These are phyloP conservation scores for Chlorella sp. DNA, from an alignment of 139 green algal species.

Conservation along the genomic window DNA sequence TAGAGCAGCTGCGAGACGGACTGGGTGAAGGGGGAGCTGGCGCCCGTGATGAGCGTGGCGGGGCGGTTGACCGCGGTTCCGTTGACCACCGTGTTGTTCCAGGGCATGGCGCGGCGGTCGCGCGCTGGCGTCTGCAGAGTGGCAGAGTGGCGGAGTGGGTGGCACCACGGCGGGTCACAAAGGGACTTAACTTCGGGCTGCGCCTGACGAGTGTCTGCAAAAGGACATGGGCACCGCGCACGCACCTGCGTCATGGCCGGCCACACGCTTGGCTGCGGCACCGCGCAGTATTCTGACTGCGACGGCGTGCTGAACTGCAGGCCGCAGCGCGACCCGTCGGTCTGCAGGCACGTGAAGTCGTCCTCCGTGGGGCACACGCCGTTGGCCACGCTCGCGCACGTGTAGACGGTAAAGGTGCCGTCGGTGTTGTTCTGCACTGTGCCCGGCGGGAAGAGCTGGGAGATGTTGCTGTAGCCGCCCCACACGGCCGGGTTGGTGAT, in stretches of 20 bases:
- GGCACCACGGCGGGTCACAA: background rate
- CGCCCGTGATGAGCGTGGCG: background rate
- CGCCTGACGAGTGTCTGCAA: background rate
- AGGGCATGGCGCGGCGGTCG: background rate
- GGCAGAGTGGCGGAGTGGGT: background rate
- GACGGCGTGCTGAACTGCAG: background rate
- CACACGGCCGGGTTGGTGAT: background rate
- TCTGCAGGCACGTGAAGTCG: background rate
- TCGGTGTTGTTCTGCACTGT: background rate
- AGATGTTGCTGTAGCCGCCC: background rate
- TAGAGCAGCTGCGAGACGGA: background rate
- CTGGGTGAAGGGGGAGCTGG: background rate
- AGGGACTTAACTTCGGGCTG: background rate
- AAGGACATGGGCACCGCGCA: background rate
- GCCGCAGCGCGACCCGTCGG: background rate
- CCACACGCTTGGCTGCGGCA: background rate
- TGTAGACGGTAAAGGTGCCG: background rate
- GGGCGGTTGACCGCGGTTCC: background rate
- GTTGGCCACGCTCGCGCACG: background rate
- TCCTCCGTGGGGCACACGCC: background rate
- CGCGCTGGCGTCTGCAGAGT: background rate
- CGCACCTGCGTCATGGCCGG: background rate
- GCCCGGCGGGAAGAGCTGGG: background rate
- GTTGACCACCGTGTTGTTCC: background rate
- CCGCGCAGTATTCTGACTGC: background rate